A percentile compares a stretch with the other conserved stretches of the same genome.
These are phyloP conservation scores for Leptographium flavum DNA, from an alignment of 2,329 filamentous ascomycete genomes.

Conservation along the genomic window DNA sequence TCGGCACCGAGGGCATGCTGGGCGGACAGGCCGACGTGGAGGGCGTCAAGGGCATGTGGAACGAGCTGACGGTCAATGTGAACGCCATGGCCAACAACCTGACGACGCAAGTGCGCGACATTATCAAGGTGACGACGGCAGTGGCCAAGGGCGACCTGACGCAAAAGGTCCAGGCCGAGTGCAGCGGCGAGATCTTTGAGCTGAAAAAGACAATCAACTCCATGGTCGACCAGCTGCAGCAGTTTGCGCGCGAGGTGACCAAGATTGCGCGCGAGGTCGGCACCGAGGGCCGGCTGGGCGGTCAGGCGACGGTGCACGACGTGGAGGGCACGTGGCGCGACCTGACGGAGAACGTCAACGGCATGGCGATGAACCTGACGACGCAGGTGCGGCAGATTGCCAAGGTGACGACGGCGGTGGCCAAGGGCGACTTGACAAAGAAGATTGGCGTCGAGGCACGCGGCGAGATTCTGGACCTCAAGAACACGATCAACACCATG, in stretches of 20 bases:
- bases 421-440: conserved; percentile 83
- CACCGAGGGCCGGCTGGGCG: conserved; percentile 84
- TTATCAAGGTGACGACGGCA: conserved; percentile 66
- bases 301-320: conserved; percentile 89
- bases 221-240: conserved; percentile 95
- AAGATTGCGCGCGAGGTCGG: conserved; percentile 94
- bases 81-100: conserved; percentile 82
- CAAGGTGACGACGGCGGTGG: conserved; percentile 89
- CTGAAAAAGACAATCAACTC: conserved; percentile 98
- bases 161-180: conserved; percentile 89
- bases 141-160: conserved; percentile 79
- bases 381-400: conserved; percentile 97
- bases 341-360: conserved; percentile 89
- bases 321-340: conserved; percentile 97
- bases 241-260: conserved; percentile 93
- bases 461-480: conserved; percentile 88
- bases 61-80: conserved; percentile 72
- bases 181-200: conserved; percentile 80
- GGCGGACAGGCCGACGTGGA: conserved; percentile 74
- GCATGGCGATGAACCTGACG: conserved; percentile 96
- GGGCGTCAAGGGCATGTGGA: conserved; percentile 80
- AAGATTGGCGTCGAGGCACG: conserved; percentile 91
- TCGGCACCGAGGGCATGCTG: conserved; percentile 71
- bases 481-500: conserved; percentile 98
- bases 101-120: conserved; percentile 84